These are phyloP conservation scores for Polytolypa hystricis DNA, from an alignment of 2,329 filamentous ascomycete species.

Conservation along the genomic window DNA sequence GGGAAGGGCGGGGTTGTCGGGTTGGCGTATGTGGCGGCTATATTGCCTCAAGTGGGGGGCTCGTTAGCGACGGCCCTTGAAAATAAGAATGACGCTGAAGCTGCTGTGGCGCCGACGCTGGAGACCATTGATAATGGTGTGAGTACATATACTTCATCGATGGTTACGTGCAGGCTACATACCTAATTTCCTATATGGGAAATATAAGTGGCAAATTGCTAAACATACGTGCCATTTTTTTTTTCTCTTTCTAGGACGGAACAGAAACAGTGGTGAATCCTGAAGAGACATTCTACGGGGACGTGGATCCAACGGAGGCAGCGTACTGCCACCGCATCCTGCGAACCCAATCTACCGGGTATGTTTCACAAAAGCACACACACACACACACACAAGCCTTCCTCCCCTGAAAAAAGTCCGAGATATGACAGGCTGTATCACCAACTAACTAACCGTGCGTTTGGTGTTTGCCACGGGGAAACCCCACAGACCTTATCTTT, in stretches of 20 bases:
- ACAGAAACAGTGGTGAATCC: conserved; percentile 3
- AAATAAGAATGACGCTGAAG: no score
- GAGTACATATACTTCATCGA: no score
- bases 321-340: conserved; percentile 3
- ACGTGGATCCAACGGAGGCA: conserved; percentile 4
- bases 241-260: conserved; percentile 4
- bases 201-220: not conserved
- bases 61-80: not conserved
- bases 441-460: no score
- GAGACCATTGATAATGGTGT: no score
- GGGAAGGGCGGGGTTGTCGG: conserved; percentile 5
- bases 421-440: no score
- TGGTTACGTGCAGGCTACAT: no score
- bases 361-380: not conserved
- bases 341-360: conserved; percentile 2
- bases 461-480: not conserved
- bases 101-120: no score
- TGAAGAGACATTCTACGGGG: conserved; percentile 6
- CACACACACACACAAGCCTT: no score
- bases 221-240: not conserved
- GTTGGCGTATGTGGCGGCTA: conserved; percentile 6
- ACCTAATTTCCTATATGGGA: not conserved
- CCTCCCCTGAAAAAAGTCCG: no score
- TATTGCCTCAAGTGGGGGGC: not conserved
- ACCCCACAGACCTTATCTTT: not conserved